Conservation (phyloP, 257 asterid species). For the Penstemon eatonii region DNA sequence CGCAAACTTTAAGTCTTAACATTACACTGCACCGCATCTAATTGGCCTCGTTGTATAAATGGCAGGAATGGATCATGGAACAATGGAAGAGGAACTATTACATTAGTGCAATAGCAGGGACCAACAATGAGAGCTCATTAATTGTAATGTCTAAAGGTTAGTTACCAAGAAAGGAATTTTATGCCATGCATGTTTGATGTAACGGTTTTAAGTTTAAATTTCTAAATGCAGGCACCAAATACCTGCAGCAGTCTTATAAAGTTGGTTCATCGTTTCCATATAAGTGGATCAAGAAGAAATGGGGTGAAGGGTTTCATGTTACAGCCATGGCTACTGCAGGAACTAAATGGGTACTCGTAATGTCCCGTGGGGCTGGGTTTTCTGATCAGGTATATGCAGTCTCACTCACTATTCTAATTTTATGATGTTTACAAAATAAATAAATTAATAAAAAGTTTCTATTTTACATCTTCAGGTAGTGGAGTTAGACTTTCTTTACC, state of each 20-base stretch:
- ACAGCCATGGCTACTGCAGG: constrained; percentile 78
- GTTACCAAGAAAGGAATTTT: constrained; percentile 22
- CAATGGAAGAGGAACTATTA: constrained; percentile 70
- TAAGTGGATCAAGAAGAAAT: constrained; percentile 76
- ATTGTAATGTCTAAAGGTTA: constrained; percentile 71
- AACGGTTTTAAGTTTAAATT: background rate
- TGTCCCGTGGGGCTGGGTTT: constrained; percentile 75
- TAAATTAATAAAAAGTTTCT: background rate
- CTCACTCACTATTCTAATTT: background rate
- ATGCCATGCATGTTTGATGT: background rate
- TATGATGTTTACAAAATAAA: background rate
- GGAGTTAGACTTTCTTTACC: constrained; percentile 66
- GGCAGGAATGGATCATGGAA: constrained; percentile 73
- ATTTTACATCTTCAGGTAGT: constrained; percentile 48
- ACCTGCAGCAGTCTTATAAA: constrained; percentile 70
- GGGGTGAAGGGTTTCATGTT: constrained; percentile 69
- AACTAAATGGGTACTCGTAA: constrained; percentile 61
- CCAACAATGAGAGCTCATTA: constrained; percentile 63
- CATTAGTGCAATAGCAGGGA: constrained; percentile 69
- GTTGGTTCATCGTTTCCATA: constrained; percentile 70
- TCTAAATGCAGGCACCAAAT: constrained; percentile 49
- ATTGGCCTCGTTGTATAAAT: background rate
- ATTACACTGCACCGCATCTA: too few species aligned
- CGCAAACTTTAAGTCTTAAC: background rate
- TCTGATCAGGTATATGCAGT: constrained; percentile 54